These are phyloP conservation scores for Calonectria pseudoreteaudii DNA, from an alignment of 2,329 filamentous ascomycete genomes.

Conservation along the genomic window DNA sequence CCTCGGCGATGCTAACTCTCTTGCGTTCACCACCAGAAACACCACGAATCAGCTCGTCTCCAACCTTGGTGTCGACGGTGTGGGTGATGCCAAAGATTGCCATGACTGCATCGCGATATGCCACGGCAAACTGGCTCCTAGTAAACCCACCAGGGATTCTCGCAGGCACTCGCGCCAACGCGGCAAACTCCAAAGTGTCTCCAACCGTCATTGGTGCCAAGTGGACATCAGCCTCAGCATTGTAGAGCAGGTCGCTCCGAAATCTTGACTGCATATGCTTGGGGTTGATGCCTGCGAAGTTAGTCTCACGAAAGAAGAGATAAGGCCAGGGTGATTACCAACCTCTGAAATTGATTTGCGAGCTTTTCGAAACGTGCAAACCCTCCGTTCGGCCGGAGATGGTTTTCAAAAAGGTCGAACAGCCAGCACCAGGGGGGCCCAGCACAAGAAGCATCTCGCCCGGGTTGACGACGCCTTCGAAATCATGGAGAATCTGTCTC, in stretches of 20 bases:
- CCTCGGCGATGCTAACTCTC: slow-evolving; percentile 82
- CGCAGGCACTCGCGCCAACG: slow-evolving; percentile 74
- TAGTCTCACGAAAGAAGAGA: neutral
- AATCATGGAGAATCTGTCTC: slow-evolving; percentile 39
- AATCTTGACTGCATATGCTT: slow-evolving; percentile 57
- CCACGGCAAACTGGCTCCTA: slow-evolving; percentile 30
- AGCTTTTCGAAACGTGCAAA: slow-evolving; percentile 34
- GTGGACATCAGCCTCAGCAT: slow-evolving; percentile 73
- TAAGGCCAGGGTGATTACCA: neutral
- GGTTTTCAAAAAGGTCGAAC: slow-evolving; percentile 68
- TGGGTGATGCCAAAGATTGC: slow-evolving; percentile 83
- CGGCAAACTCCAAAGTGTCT: slow-evolving; percentile 63
- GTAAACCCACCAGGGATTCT: slow-evolving; percentile 54
- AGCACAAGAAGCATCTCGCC: slow-evolving; percentile 51
- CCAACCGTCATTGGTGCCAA: slow-evolving; percentile 75
- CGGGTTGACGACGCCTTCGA: slow-evolving; percentile 44
- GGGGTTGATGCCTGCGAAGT: slow-evolving; percentile 38
- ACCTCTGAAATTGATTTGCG: slow-evolving; percentile 65
- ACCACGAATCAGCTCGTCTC: slow-evolving; percentile 76
- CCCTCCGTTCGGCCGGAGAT: slow-evolving; percentile 64
- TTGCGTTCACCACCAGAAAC: slow-evolving; percentile 84
- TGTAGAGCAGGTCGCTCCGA: slow-evolving; percentile 70
- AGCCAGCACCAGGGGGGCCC: slow-evolving; percentile 66
- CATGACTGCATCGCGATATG: slow-evolving; percentile 67
- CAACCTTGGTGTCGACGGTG: slow-evolving; percentile 78